Conservation (phyloP, 2,329 filamentous ascomycete species). For the Malbranchea cinnamomea region DNA sequence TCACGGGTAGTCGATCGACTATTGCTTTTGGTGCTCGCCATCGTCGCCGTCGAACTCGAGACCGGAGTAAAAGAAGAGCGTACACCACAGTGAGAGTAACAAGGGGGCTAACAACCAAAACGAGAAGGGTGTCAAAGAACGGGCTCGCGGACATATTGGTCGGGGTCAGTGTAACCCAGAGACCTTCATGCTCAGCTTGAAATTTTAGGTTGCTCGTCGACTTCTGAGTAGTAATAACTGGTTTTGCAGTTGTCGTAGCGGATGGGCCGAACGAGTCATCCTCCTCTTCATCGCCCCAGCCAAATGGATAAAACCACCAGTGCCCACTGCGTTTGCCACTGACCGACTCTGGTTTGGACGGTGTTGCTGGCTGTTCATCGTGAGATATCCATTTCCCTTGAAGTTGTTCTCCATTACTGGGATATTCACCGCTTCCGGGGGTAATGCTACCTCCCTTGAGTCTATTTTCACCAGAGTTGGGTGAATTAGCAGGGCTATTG, state of each 20-base stretch:
- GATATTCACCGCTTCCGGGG: constrained; percentile 59
- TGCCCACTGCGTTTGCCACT: constrained; percentile 10
- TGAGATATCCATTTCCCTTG: constrained; percentile 6
- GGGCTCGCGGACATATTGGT: constrained; percentile 76
- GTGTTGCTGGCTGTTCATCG: constrained; percentile 3
- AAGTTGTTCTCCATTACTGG: constrained; percentile 24
- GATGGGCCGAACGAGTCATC: constrained; percentile 1
- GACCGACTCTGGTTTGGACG: constrained; percentile 6
- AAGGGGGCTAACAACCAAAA: constrained; percentile 86
- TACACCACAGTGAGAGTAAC: constrained; percentile 90
- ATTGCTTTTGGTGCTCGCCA: constrained; percentile 98
- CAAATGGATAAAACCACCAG: constrained; percentile 24
- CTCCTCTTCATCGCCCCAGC: constrained; percentile 13
- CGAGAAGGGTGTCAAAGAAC: constrained; percentile 91
- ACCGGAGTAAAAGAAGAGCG: constrained; percentile 69
- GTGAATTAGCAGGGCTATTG: constrained; percentile 4
- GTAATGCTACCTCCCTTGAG: constrained; percentile 53
- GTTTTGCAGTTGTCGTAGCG: constrained; percentile 3
- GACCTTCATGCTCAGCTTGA: constrained; percentile 49
- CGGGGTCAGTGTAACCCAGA: constrained; percentile 94
- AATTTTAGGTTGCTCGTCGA: constrained; percentile 10
- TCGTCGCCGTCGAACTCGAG: constrained; percentile 71
- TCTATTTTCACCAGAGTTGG: constrained; percentile 20
- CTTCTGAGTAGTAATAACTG: neutral
- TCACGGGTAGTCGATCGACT: constrained; percentile 83